These are phyloP conservation scores for Pilobolus umbonatus DNA, from an alignment of 192 early-diverging fungal genomes.

Conservation along the genomic window DNA sequence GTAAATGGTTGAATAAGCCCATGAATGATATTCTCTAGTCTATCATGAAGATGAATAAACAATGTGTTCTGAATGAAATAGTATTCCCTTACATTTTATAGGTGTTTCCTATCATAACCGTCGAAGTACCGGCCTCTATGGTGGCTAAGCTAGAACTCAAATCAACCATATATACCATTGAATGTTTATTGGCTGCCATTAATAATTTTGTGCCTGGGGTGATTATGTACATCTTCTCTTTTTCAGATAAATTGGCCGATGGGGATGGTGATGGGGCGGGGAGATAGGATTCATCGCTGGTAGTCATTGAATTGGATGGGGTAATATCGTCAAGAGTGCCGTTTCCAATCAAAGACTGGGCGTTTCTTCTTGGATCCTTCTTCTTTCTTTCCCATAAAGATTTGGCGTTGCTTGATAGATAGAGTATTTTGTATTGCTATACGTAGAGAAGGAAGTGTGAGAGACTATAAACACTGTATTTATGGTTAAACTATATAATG, in stretches of 20 bases:
- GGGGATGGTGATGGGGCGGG: not conserved
- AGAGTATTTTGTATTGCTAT: constrained; percentile 1
- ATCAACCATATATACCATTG: constrained; percentile 67
- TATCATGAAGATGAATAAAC: not conserved
- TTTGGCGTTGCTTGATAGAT: not conserved
- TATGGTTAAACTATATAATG: not conserved
- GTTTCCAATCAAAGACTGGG: not conserved
- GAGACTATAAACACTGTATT: not conserved
- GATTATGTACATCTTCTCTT: constrained; percentile 38
- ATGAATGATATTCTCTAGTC: constrained; percentile 22
- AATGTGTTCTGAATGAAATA: not conserved
- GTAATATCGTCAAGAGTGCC: not conserved
- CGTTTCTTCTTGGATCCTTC: constrained; percentile 4
- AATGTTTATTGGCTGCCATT: constrained; percentile 50
- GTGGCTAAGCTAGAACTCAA: constrained; percentile 63
- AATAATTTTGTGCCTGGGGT: constrained; percentile 66
- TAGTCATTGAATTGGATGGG: not conserved
- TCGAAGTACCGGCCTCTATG: constrained; percentile 36
- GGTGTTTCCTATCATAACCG: constrained; percentile 46
- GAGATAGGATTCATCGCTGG: not conserved
- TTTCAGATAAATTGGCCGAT: not conserved
- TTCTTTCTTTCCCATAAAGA: constrained; percentile 10
- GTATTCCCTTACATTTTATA: constrained; percentile 40
- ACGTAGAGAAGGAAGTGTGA: not conserved
- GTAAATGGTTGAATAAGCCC: constrained; percentile 36